phyloP scores from a whole-genome alignment of 805 yeast genomes.

The Wilhelminamyces savonicus region DNA sequence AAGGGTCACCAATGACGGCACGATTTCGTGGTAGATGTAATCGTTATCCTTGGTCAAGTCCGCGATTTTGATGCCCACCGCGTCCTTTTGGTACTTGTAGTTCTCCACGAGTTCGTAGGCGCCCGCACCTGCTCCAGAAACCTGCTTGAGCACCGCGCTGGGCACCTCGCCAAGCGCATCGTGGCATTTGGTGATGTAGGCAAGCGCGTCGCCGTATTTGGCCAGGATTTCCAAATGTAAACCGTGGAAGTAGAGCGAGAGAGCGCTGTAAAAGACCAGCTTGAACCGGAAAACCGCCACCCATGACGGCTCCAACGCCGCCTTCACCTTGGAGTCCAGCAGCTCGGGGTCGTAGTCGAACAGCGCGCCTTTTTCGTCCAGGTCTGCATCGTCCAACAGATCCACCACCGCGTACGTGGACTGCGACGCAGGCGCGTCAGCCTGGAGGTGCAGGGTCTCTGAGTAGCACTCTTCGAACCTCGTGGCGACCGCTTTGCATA shows the following conservation, averaged over 20 bases:
- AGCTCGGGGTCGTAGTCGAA: slow-evolving; percentile 5
- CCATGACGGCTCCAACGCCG: slow-evolving; percentile 43
- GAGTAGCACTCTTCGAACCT: slow-evolving; percentile 50
- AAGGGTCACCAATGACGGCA: slow-evolving; percentile 58
- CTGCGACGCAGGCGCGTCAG: not conserved
- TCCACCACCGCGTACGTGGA: slow-evolving; percentile 6
- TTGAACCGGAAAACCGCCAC: slow-evolving; percentile 45
- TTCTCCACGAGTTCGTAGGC: slow-evolving; percentile 35
- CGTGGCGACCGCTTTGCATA: slow-evolving; percentile 57
- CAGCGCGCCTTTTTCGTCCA: slow-evolving; percentile 11
- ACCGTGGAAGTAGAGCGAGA: slow-evolving; percentile 58
- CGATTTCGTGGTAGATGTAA: slow-evolving; percentile 72
- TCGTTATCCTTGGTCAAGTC: slow-evolving; percentile 78
- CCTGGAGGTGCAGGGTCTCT: slow-evolving; percentile 24
- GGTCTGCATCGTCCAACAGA: slow-evolving; percentile 18
- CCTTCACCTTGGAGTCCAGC: slow-evolving; percentile 12
- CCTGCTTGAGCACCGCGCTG: slow-evolving; percentile 14
- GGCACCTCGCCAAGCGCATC: slow-evolving; percentile 31
- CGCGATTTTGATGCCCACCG: slow-evolving; percentile 26
- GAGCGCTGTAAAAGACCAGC: slow-evolving; percentile 46
- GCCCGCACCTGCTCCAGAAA: slow-evolving; percentile 15
- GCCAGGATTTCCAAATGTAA: slow-evolving; percentile 45
- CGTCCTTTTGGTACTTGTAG: slow-evolving; percentile 36
- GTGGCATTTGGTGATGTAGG: slow-evolving; percentile 48
- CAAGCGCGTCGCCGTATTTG: slow-evolving; percentile 74